Base-by-base conservation (phyloP, 192 early-diverging fungal genomes). In the Coemansia sp. region DNA sequence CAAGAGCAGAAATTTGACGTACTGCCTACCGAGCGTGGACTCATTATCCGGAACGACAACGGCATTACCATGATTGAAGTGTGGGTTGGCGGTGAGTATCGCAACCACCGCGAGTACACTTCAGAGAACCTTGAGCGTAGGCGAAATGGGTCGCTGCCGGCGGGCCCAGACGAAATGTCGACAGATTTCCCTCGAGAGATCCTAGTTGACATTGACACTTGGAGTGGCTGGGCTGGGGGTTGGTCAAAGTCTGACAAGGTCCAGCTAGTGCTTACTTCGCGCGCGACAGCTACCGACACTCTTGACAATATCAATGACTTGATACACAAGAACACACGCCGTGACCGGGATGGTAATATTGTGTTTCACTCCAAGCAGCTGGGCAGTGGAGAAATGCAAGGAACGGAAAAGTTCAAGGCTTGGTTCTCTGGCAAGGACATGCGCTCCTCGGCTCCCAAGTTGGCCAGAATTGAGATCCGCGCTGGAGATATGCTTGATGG, bases 21-120 rank as follows among this genome's bases (percentile, higher is more conserved):
- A 23, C 40, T 84, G 63, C 59, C 69, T 0, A 35, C 63, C 3
- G 83, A 85, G 18, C 26, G 63, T 3, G 83, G 83, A 8, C 35
- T 74, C 23, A 23, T 84, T 8, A 20, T 82, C 11, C 68, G 71
- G 13, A 76, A 66, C 51, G 66, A 60, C n/a, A 74, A 67, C 33
- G 87, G 86, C 13, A 70, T 89, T 37, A 82, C 86, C 8, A 82
- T 88, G 70, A 55, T 88, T 5, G 88, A 89, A 68, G 56, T 85
- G 18, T 76, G 82, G 62, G 74, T 89, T 26, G 76, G 84, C 23
- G 83, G 63, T 42, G 34, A 37, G 37, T 81, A 85, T 57, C 66
- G 68, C 55, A 58, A 46, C 21, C 86, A 88, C 68, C 61, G 83
- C 56, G 88, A 89, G 69, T 89, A 77, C 59, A 64, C 80, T 9